Percentiles rank a stretch among this genome's conserved stretches.
phyloP scores from a whole-genome alignment of 2,329 filamentous ascomycete species.

The Polytolypa hystricis region DNA sequence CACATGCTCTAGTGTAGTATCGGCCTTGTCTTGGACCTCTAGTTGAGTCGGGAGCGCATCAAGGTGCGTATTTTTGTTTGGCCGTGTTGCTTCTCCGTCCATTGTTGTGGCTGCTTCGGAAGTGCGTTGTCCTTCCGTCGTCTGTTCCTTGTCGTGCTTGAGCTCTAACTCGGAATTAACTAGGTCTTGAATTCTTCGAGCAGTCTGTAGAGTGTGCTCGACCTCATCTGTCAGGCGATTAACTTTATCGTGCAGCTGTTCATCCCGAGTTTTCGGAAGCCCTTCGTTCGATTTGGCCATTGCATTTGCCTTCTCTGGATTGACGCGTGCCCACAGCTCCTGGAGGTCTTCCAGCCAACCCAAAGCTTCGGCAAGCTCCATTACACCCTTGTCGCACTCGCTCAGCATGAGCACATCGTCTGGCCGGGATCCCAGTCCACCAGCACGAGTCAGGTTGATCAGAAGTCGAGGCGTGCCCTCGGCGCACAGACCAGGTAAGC shows the following conservation, averaged over 20 bases:
- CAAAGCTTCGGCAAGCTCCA: constrained; percentile 63
- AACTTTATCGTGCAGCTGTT: constrained; percentile 47
- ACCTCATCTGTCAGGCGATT: constrained; percentile 48
- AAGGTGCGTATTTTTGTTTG: too few species aligned
- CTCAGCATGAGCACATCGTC: constrained; percentile 81
- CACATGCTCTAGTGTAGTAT: too few species aligned
- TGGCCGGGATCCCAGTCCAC: constrained; percentile 59
- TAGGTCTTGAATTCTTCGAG: constrained; percentile 35
- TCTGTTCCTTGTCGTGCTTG: constrained; percentile 7
- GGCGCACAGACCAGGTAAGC: constrained; percentile 54
- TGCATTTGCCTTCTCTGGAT: constrained; percentile 49
- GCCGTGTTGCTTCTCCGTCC: too few species aligned
- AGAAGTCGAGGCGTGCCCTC: constrained; percentile 62
- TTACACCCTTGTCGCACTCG: constrained; percentile 72
- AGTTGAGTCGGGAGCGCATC: too few species aligned
- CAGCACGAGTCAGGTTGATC: constrained; percentile 78
- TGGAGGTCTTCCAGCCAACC: constrained; percentile 85
- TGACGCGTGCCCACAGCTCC: constrained; percentile 56
- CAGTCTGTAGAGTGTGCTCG: constrained; percentile 43
- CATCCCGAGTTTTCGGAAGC: constrained; percentile 40
- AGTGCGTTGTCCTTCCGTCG: not conserved
- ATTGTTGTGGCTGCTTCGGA: too few species aligned
- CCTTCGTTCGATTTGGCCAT: constrained; percentile 20
- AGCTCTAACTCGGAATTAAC: constrained; percentile 21
- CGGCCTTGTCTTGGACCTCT: too few species aligned